phyloP scores from a whole-genome alignment of 768 basidiomycete genomes.

The Lactifluus piperatus region DNA sequence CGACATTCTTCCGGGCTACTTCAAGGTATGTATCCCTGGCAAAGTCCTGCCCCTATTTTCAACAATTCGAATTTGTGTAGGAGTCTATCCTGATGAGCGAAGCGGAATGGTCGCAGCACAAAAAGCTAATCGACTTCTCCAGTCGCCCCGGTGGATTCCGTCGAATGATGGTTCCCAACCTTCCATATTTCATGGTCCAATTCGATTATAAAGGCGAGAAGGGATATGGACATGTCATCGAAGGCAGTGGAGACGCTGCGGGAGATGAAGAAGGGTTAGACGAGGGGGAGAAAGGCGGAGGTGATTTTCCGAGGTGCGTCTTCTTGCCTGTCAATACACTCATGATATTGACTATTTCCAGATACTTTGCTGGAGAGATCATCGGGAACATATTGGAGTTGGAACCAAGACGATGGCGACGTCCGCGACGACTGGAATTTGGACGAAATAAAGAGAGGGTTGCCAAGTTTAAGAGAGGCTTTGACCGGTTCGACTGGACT shows the following conservation, averaged over 20 bases:
- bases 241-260: conserved; percentile 66
- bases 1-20: conserved; percentile 85
- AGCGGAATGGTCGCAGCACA: conserved; percentile 97
- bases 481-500: conserved; percentile 77
- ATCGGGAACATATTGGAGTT: conserved; percentile 86
- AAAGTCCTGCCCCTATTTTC: not conserved
- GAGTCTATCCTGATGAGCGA: conserved; percentile 93
- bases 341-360: conserved; percentile 25
- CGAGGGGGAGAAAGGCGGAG: conserved; percentile 85
- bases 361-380: conserved; percentile 93
- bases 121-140: conserved; percentile 92
- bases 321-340: not conserved
- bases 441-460: conserved; percentile 64
- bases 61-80: conserved; percentile 29
- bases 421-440: conserved; percentile 67
- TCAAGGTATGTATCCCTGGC: conserved; percentile 53
- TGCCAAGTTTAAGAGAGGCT: conserved; percentile 59
- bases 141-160: conserved; percentile 87
- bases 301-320: conserved; percentile 78
- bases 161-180: conserved; percentile 88
- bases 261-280: conserved; percentile 61
- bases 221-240: conserved; percentile 97
- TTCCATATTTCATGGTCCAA: conserved; percentile 98
- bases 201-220: conserved; percentile 98
- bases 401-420: conserved; percentile 79